phyloP scores from a whole-genome alignment of 2,329 filamentous ascomycete genomes.

The Cercospora zeina region DNA sequence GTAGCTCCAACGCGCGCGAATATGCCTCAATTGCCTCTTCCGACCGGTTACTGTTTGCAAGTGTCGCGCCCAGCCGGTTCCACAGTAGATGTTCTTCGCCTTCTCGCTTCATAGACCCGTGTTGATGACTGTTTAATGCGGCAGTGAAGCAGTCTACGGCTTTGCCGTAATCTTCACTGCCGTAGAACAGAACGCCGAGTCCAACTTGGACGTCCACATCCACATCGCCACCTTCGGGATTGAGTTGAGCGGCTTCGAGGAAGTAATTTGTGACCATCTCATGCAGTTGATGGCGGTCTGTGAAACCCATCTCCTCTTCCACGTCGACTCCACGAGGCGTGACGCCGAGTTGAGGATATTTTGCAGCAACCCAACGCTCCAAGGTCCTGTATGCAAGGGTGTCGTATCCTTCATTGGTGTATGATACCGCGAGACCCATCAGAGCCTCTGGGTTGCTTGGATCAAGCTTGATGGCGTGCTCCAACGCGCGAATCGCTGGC shows the following conservation, averaged over 20 bases:
- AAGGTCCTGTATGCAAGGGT: slow-evolving; percentile 93
- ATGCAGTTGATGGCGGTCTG: slow-evolving; percentile 84
- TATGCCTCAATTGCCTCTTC: slow-evolving; percentile 98
- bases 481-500: slow-evolving; percentile 88
- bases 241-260: slow-evolving; percentile 87
- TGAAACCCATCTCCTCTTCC: slow-evolving; percentile 77
- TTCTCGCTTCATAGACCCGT: slow-evolving; percentile 77
- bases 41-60: slow-evolving; percentile 88
- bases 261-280: slow-evolving; percentile 88
- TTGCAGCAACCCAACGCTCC: slow-evolving; percentile 93
- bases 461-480: slow-evolving; percentile 85
- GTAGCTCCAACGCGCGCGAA: slow-evolving; percentile 83
- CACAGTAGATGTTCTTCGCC: slow-evolving; percentile 90
- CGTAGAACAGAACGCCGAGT: slow-evolving; percentile 94
- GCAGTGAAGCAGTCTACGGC: slow-evolving; percentile 97
- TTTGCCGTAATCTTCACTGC: slow-evolving; percentile 96
- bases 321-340: slow-evolving; percentile 67
- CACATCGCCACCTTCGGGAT: slow-evolving; percentile 90
- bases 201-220: slow-evolving; percentile 98
- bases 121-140: slow-evolving; percentile 81
- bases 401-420: slow-evolving; percentile 98
- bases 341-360: slow-evolving; percentile 81
- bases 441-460: slow-evolving; percentile 82
- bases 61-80: slow-evolving; percentile 93
- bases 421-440: slow-evolving; percentile 94